Evolutionary conservation across 202 grass and related monocot genomes (phyloP).

Genomic region (Setaria italica): DNA sequence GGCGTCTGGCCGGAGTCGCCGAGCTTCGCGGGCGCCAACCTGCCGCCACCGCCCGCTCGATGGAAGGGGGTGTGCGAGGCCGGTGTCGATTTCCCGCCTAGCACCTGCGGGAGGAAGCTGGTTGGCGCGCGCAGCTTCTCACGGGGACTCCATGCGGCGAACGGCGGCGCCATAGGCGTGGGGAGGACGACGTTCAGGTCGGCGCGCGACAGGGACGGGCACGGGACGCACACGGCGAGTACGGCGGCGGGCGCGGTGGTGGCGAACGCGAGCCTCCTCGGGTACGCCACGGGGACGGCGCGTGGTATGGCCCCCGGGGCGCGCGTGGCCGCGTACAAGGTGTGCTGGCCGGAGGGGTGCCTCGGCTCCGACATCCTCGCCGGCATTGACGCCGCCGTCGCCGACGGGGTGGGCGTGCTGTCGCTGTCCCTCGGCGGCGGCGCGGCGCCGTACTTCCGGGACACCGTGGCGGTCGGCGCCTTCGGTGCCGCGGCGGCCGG

Average conservation of each 20-base stretch:
- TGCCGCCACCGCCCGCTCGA: constrained; percentile 56
- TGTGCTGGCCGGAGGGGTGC: constrained; percentile 88
- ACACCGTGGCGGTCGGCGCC: constrained; percentile 82
- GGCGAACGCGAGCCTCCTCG: constrained; percentile 89
- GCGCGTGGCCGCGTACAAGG: constrained; percentile 92
- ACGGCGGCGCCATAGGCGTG: constrained; percentile 20
- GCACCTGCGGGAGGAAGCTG: constrained; percentile 76
- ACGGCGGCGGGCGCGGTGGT: constrained; percentile 73
- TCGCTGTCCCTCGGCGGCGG: constrained; percentile 94
- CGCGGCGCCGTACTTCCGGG: constrained; percentile 77
- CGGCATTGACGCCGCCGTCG: constrained; percentile 76
- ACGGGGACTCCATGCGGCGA: constrained; percentile 61
- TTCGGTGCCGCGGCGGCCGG: constrained; percentile 74
- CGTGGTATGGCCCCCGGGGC: constrained; percentile 84
- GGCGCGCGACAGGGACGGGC: constrained; percentile 81
- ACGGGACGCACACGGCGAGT: constrained; percentile 93
- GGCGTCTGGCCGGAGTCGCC: constrained; percentile 92
- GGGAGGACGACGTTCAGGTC: constrained; percentile 58
- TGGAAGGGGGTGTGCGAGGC: constrained; percentile 90
- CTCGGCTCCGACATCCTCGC: constrained; percentile 91
- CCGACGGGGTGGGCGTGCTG: constrained; percentile 80
- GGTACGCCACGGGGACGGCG: constrained; percentile 88
- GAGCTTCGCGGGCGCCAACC: constrained; percentile 58
- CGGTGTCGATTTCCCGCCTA: constrained; percentile 78
- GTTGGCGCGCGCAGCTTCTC: constrained; percentile 90